Percentiles rank a stretch among this genome's conserved stretches.
phyloP scores from a whole-genome alignment of 495 filamentous ascomycete genomes.

The Xylaria telfairii region DNA sequence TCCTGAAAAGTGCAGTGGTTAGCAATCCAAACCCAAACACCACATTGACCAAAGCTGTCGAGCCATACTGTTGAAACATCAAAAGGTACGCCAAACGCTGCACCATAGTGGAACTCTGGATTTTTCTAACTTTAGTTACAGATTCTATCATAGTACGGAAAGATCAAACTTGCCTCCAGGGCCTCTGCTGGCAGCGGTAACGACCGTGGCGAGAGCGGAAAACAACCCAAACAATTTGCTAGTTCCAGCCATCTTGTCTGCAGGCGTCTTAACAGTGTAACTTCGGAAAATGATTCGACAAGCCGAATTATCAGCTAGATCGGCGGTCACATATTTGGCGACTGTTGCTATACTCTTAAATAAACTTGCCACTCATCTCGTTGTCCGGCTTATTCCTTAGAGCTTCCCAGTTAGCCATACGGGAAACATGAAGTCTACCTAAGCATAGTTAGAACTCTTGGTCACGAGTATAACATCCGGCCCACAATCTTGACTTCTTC shows the following conservation, averaged over 20 bases:
- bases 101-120: constrained; percentile 1
- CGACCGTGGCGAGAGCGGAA: background rate
- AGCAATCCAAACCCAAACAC: background rate
- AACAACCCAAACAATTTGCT: background rate
- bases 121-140: background rate
- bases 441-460: background rate
- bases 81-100: background rate
- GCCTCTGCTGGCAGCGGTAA: background rate
- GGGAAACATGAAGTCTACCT: background rate
- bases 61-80: background rate
- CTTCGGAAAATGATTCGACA: background rate
- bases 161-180: background rate
- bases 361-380: background rate
- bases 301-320: background rate
- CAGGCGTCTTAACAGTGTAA: background rate
- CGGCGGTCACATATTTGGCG: background rate
- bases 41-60: background rate
- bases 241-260: background rate
- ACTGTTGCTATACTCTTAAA: background rate
- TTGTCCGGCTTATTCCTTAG: background rate
- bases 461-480: background rate
- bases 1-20: background rate
- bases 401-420: background rate
- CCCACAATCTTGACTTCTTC: background rate
- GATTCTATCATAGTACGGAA: background rate